These are phyloP conservation scores for Ophiocordyceps unilateralis DNA, from an alignment of 2,329 filamentous ascomycete genomes.

Conservation along the genomic window DNA sequence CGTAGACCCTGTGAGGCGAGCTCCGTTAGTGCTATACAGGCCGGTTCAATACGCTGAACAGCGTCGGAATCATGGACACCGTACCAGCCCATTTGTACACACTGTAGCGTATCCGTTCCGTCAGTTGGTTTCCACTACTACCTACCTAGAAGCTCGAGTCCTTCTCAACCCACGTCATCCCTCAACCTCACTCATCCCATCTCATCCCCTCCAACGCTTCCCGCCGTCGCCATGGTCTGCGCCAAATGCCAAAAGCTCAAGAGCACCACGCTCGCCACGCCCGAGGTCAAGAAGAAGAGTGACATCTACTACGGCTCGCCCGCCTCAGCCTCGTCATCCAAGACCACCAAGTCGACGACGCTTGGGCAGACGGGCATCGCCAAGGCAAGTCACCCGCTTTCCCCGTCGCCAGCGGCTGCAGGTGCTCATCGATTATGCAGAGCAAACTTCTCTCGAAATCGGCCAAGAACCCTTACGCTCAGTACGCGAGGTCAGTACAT, in stretches of 20 bases:
- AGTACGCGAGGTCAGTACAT: constrained; percentile 31
- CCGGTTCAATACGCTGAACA: too few relatives aligned
- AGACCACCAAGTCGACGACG: constrained; percentile 29
- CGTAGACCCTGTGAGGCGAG: too few relatives aligned
- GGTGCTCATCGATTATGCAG: constrained; percentile 13
- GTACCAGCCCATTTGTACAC: too few relatives aligned
- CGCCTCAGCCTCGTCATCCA: constrained; percentile 12
- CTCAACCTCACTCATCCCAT: background rate
- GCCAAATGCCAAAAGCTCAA: constrained; percentile 46
- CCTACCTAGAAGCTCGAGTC: too few relatives aligned
- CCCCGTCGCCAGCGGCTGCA: background rate
- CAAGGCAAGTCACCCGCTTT: constrained; percentile 25
- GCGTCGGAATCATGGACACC: too few relatives aligned
- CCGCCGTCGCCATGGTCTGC: constrained; percentile 35
- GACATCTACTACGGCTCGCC: constrained; percentile 49
- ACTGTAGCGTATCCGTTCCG: too few relatives aligned
- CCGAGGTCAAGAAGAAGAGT: constrained; percentile 47
- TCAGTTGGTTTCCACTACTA: too few relatives aligned
- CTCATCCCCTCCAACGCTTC: background rate
- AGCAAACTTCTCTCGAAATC: constrained; percentile 47
- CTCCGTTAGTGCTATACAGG: background rate
- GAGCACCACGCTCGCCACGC: constrained; percentile 40
- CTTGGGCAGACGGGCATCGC: constrained; percentile 39
- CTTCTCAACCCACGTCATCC: background rate
- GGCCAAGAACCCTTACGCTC: constrained; percentile 49